Evolutionary conservation across 163 green algal genomes (phyloP), one percentile per base, ranked within the genome.

Genomic region (Smithsoniella earleae): DNA sequence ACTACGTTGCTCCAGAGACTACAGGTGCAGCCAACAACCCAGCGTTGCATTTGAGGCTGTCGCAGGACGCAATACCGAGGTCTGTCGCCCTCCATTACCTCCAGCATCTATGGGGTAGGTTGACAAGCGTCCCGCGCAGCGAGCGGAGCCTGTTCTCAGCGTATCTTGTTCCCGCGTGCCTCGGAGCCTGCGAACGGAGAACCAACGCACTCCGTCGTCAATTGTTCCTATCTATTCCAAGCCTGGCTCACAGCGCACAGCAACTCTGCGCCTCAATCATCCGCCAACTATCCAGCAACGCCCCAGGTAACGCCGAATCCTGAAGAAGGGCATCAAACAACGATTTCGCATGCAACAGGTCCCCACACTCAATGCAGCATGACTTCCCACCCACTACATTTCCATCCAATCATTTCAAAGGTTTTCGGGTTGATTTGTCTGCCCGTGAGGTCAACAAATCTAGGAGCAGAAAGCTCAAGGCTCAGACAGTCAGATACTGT

Each of bases 81-180:
- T 30, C 27, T n/a, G 58, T 69, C 2, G 58, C 58, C 27, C 58
- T 69, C 27, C 58, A 33, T 5, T 31, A 69, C 58, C 58, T 69
- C n/a, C 27, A 33, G 27, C 58, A 36, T 16, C 38, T 69, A 33
- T 69, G 58, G 58, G 25, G n/a, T 31, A 30, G 25, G 16, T 31
- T 69, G 10, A 6, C 25, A 16, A 33, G 22, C 30, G 18, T 69
- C 30, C 58, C 58, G 18, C 58, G 58, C 58, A 43, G 58, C 58
- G 58, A 69, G 58, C 43, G 58, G 58, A 33, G 58, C 25, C n/a
- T 69, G 30, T 69, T 69, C 25, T 3, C 22, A 20, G 58, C 58
- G n/a, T 69, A 69, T 31, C 58, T 69, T 34, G 25, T 69, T 30
- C 58, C 58, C 3, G 58, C 58, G 0, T 69, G 58, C 58, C 27